Conservation (phyloP, 73 alveolate species). For the Paramecium bursaria region DNA sequence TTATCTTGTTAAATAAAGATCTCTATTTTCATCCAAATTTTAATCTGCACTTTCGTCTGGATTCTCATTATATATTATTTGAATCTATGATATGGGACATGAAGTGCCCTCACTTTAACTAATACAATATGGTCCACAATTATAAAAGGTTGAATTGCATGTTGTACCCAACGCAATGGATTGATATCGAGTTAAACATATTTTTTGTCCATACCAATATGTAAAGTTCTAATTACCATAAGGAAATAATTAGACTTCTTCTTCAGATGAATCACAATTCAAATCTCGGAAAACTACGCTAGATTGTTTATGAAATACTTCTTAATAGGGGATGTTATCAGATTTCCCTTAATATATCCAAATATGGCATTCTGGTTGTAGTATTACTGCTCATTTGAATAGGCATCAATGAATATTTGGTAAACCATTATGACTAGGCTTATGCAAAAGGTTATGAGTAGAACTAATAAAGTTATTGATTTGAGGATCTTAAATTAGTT, state of each 20-base stretch:
- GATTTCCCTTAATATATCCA: constrained; percentile 4
- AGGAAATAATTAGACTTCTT: constrained; percentile 9
- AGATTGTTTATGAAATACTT: not conserved
- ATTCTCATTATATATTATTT: constrained; percentile 2
- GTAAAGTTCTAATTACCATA: not conserved
- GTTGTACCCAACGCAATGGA: not conserved
- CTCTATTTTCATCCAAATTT: constrained; percentile 30
- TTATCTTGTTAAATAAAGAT: constrained; percentile 3
- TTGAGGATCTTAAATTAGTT: no score
- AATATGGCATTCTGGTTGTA: constrained; percentile 21
- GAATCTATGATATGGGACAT: constrained; percentile 41
- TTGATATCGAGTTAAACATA: constrained; percentile 31
- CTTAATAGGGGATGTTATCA: not conserved
- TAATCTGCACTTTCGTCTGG: constrained; percentile 56
- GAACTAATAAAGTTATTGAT: no score
- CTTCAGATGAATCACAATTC: constrained; percentile 53
- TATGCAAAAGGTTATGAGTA: no score
- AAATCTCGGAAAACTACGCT: constrained; percentile 26
- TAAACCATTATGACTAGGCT: no score
- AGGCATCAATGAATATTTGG: no score
- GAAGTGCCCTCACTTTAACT: constrained; percentile 29
- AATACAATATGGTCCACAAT: constrained; percentile 58
- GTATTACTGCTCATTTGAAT: constrained; percentile 12
- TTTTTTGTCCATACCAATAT: constrained; percentile 6
- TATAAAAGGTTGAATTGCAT: constrained; percentile 14